These are phyloP conservation scores for Lecanicillium sp. DNA, from an alignment of 2,329 filamentous ascomycete species.

Conservation along the genomic window DNA sequence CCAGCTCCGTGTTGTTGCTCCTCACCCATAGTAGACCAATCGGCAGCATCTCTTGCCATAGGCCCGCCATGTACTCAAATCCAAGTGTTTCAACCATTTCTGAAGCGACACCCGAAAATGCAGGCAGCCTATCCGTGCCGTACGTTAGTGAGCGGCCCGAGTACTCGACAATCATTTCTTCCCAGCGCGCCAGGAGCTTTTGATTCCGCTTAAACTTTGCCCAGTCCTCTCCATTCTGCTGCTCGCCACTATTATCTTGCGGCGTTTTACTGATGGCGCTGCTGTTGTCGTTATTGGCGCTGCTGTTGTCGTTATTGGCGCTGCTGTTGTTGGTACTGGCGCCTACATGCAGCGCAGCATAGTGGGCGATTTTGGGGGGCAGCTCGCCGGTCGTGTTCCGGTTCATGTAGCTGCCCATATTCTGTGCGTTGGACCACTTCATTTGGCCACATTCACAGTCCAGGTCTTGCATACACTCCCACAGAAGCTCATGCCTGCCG, in stretches of 20 bases:
- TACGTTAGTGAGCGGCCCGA: conserved; percentile 7
- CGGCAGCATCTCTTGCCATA: conserved; percentile 8
- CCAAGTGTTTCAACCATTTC: conserved; percentile 1
- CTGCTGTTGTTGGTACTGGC: too few relatives aligned
- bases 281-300: conserved; percentile 8
- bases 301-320: background rate
- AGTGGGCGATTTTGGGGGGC: too few relatives aligned
- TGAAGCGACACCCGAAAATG: conserved; percentile 11
- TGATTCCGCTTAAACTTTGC: background rate
- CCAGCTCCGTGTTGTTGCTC: background rate
- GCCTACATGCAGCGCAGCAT: background rate
- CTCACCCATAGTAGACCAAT: conserved; percentile 10
- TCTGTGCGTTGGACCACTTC: too few relatives aligned
- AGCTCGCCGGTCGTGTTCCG: too few relatives aligned
- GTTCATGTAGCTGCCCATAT: conserved; percentile 1
- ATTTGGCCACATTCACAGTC: conserved; percentile 8
- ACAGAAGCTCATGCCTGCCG: conserved; percentile 9
- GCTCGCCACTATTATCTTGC: too few relatives aligned
- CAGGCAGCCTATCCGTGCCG: conserved; percentile 11
- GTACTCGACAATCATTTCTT: conserved; percentile 11
- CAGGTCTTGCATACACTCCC: conserved; percentile 10
- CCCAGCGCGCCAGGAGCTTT: conserved; percentile 5
- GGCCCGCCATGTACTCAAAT: conserved; percentile 9
- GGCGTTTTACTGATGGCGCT: background rate
- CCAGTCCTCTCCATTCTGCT: too few relatives aligned